phyloP scores from a whole-genome alignment of 164 flowering plant genomes.

The Piper longum region DNA sequence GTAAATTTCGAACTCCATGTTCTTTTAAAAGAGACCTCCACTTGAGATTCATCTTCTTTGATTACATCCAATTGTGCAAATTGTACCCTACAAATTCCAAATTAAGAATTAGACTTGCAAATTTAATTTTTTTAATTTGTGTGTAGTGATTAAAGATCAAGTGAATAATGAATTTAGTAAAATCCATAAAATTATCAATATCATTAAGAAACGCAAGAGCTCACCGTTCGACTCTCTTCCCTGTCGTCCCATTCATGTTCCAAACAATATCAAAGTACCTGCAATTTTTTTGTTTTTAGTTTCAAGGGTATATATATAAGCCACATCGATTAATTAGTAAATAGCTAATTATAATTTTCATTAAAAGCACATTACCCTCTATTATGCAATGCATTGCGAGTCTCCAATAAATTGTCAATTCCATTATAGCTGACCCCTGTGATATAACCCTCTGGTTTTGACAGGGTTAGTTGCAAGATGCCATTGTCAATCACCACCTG shows the following conservation, averaged over 20 bases:
- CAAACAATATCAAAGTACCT: constrained; percentile 37
- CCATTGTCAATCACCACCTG: constrained; percentile 40
- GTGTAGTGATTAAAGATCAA: no score
- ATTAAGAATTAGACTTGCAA: not conserved
- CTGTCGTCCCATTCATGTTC: constrained; percentile 3
- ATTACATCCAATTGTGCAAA: constrained; percentile 51
- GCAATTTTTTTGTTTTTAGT: not conserved
- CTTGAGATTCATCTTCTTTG: constrained; percentile 47
- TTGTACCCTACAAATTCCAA: constrained; percentile 35
- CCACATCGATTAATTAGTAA: not conserved
- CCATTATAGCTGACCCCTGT: constrained; percentile 24
- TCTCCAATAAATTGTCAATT: constrained; percentile 26
- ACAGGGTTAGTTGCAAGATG: constrained; percentile 20
- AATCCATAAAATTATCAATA: no score
- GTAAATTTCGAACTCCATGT: constrained; percentile 53
- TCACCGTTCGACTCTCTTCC: not conserved
- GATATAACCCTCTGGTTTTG: constrained; percentile 29
- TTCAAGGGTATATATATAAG: not conserved
- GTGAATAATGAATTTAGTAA: no score
- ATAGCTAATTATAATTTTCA: not conserved
- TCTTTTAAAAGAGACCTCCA: constrained; percentile 77
- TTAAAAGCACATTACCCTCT: constrained; percentile 18
- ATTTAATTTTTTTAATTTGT: no score
- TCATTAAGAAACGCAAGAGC: no score
- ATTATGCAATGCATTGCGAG: constrained; percentile 18